phyloP scores from a whole-genome alignment of 2,329 filamentous ascomycete species.

The Fusarium zealandicum region DNA sequence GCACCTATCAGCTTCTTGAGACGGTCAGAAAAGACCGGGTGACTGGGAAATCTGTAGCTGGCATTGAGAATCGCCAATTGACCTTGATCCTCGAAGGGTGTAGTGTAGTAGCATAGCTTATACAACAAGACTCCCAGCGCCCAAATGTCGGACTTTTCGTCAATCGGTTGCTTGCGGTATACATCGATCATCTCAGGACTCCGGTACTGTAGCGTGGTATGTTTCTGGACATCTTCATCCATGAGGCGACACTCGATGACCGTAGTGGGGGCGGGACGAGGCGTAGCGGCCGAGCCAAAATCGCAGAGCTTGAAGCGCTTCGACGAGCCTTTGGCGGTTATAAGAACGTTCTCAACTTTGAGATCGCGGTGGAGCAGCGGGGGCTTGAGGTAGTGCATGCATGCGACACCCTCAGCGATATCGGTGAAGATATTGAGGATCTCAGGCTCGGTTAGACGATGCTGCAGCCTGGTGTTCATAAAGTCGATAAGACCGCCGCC shows the following conservation, averaged over 20 bases:
- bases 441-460: constrained; percentile 95
- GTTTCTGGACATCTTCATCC: constrained; percentile 95
- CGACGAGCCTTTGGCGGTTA: constrained; percentile 70
- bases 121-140: constrained; percentile 93
- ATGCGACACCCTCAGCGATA: constrained; percentile 93
- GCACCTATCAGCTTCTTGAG: constrained; percentile 88
- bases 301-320: constrained; percentile 95
- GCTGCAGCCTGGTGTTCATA: constrained; percentile 98
- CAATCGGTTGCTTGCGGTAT: constrained; percentile 93
- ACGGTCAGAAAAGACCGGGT: constrained; percentile 88
- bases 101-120: constrained; percentile 99
- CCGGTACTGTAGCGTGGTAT: constrained; percentile 96
- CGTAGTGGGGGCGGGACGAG: constrained; percentile 83
- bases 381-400: constrained; percentile 98
- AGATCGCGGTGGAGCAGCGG: constrained; percentile 91
- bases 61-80: constrained; percentile 98
- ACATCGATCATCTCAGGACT: constrained; percentile 99
- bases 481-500: constrained; percentile 98
- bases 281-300: constrained; percentile 90
- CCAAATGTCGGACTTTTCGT: constrained; percentile 99
- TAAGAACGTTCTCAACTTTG: constrained; percentile 98
- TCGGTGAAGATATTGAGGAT: constrained; percentile 97
- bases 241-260: constrained; percentile 89
- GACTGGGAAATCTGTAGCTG: constrained; percentile 87
- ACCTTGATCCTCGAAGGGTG: constrained; percentile 96